Conservation (phyloP, 129 eudicot species). For the Ambrosia artemisiifolia region DNA sequence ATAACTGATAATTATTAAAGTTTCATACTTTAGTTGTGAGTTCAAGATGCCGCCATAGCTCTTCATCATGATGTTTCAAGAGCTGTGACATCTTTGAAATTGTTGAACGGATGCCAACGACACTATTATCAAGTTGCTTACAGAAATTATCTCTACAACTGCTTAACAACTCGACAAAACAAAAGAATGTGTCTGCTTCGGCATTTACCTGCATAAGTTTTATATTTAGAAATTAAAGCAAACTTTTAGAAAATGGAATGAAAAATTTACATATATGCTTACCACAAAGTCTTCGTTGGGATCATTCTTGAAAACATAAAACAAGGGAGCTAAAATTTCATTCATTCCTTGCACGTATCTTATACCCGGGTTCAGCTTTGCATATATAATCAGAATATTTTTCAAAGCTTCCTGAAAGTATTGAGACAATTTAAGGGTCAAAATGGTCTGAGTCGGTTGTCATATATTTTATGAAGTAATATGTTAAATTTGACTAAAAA, state of each 20-base stretch:
- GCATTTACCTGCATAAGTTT: conserved; percentile 64
- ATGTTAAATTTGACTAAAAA: background rate
- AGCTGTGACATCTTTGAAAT: conserved; percentile 78
- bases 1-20: background rate
- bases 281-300: conserved; percentile 88
- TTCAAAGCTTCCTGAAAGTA: conserved; percentile 75
- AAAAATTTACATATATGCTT: conserved; percentile 23
- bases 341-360: conserved; percentile 99
- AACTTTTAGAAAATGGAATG: background rate
- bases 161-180: conserved; percentile 92
- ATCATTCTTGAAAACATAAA: conserved; percentile 78
- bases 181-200: conserved; percentile 96
- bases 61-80: conserved; percentile 94
- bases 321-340: conserved; percentile 92
- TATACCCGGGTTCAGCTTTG: conserved; percentile 97
- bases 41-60: conserved; percentile 98
- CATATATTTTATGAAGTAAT: background rate
- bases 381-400: conserved; percentile 74
- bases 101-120: conserved; percentile 93
- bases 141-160: conserved; percentile 81
- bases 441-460: background rate
- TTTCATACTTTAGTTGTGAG: conserved; percentile 71
- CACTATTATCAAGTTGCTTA: conserved; percentile 97
- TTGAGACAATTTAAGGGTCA: background rate
- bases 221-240: background rate